Conservation (phyloP, 2,329 filamentous ascomycete genomes). For the Atkinsonella hypoxylon region DNA sequence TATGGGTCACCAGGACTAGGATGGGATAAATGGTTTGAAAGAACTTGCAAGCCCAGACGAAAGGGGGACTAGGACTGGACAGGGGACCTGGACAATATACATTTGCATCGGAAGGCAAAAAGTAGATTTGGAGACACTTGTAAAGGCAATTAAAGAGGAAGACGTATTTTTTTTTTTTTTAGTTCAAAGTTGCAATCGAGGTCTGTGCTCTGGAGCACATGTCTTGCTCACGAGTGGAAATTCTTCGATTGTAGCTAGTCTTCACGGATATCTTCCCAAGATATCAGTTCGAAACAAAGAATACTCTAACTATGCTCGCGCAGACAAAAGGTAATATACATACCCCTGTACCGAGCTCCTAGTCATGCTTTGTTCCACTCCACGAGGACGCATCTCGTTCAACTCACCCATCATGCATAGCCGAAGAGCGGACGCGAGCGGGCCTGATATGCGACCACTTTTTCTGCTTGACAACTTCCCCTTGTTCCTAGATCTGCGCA, state of each 20-base stretch:
- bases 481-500: neutral
- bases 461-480: neutral
- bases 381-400: neutral
- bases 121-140: too few species aligned
- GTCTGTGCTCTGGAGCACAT: too few species aligned
- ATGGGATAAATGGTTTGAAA: neutral
- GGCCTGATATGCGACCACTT: conserved; percentile 1
- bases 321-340: neutral
- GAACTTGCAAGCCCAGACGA: neutral
- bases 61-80: too few species aligned
- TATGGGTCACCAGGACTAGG: neutral
- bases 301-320: neutral
- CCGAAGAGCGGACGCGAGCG: conserved; percentile 1
- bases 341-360: neutral
- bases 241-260: too few species aligned
- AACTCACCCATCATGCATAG: conserved; percentile 1
- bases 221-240: too few species aligned
- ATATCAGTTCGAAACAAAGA: neutral
- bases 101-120: too few species aligned
- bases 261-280: too few species aligned
- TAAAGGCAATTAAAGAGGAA: too few species aligned
- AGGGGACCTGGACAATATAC: too few species aligned
- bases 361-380: neutral
- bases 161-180: too few species aligned
- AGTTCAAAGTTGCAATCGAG: too few species aligned